Conservation (phyloP, 495 filamentous ascomycete species). For the Penicillium diatomitis region DNA sequence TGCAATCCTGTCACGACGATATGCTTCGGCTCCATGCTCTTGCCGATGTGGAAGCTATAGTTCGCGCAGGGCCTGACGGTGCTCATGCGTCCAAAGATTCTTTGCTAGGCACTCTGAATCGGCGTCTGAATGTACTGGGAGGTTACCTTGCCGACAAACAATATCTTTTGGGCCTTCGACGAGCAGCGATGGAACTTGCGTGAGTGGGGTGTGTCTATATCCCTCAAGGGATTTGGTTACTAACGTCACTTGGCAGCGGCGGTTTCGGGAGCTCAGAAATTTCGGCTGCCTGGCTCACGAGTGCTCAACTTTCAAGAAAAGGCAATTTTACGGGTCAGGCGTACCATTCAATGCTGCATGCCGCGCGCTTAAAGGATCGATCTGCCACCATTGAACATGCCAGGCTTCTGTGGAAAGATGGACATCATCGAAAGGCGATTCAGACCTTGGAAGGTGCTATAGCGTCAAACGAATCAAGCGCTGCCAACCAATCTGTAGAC, state of each 20-base stretch:
- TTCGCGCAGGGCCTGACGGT: constrained; percentile 33
- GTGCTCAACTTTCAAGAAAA: constrained; percentile 79
- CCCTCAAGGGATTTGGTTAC: neutral
- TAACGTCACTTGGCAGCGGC: constrained; percentile 22
- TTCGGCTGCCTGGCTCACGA: constrained; percentile 77
- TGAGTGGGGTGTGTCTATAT: constrained; percentile 7
- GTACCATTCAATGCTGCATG: constrained; percentile 88
- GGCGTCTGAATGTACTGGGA: constrained; percentile 74
- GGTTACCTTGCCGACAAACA: constrained; percentile 86
- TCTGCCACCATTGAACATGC: constrained; percentile 90
- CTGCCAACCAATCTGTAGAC: constrained; percentile 36
- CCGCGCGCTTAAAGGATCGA: constrained; percentile 70
- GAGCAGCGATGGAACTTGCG: constrained; percentile 73
- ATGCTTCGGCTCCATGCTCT: constrained; percentile 80
- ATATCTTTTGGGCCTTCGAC: constrained; percentile 78
- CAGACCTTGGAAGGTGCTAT: constrained; percentile 81
- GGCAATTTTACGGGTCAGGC: constrained; percentile 71
- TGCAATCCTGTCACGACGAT: constrained; percentile 71
- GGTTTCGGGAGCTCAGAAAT: constrained; percentile 55
- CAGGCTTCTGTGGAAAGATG: constrained; percentile 86
- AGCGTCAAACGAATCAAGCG: constrained; percentile 56
- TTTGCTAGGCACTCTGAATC: constrained; percentile 52
- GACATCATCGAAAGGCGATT: constrained; percentile 90
- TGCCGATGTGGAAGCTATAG: constrained; percentile 77
- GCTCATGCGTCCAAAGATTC: constrained; percentile 19